A percentile compares a stretch with the other conserved stretches of the same genome.
These are phyloP conservation scores for Pythium rhizo-oryzae DNA, from an alignment of 352 stramenopile species.

Conservation along the genomic window DNA sequence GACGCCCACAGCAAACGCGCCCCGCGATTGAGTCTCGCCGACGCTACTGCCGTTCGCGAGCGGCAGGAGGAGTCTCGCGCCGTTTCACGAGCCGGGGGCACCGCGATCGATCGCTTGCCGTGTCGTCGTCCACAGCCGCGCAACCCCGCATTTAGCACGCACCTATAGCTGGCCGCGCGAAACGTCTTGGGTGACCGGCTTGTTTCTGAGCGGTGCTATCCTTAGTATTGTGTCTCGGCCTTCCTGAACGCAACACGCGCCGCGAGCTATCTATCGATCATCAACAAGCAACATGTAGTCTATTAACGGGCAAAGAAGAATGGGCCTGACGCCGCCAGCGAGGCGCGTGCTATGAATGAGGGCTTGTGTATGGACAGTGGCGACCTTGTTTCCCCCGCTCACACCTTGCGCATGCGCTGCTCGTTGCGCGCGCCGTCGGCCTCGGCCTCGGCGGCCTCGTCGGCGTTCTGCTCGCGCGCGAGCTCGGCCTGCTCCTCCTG, in stretches of 20 bases:
- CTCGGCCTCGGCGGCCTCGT: constrained; percentile 1
- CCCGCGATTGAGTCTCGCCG: too few species aligned
- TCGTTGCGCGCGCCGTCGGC: constrained; percentile 19
- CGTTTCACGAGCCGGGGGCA: neutral
- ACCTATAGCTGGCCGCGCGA: too few species aligned
- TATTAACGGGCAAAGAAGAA: constrained; percentile 14
- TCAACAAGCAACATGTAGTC: constrained; percentile 24
- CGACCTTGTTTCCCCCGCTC: neutral
- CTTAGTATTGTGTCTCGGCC: too few species aligned
- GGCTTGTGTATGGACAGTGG: neutral
- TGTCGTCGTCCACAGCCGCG: too few species aligned
- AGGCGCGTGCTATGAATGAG: neutral
- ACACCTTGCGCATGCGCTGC: constrained; percentile 14
- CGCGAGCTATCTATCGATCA: neutral
- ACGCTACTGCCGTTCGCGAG: too few species aligned
- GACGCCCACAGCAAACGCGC: neutral
- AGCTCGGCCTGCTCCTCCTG: constrained; percentile 36
- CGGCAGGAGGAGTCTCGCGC: neutral
- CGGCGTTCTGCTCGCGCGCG: constrained; percentile 14
- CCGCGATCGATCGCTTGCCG: too few species aligned
- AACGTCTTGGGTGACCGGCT: too few species aligned
- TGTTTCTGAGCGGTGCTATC: too few species aligned
- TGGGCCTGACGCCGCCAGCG: too few species aligned
- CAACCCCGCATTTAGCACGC: too few species aligned
- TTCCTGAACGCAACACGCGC: too few species aligned